These are phyloP conservation scores for Mycocalia duriaeana DNA, from an alignment of 1,284 basidiomycete species.

Conservation along the genomic window DNA sequence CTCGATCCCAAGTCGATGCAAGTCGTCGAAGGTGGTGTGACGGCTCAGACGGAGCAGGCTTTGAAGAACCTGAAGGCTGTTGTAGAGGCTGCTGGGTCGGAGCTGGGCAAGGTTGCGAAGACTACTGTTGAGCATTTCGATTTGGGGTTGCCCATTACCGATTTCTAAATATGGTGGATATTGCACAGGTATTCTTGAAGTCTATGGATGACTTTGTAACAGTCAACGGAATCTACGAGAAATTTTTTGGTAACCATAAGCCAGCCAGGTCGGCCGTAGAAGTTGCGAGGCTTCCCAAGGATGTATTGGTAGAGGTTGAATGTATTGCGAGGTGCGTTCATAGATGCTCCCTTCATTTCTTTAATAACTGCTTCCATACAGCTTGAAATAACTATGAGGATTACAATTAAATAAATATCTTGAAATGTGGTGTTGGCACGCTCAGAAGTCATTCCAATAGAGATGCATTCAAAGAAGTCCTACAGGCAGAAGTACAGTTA, in stretches of 20 bases:
- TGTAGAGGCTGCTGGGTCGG: slow-evolving; percentile 78
- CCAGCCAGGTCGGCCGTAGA: slow-evolving; percentile 90
- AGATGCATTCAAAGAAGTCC: too few relatives aligned
- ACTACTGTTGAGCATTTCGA: slow-evolving; percentile 60
- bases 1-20: slow-evolving; percentile 74
- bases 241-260: slow-evolving; percentile 86
- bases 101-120: slow-evolving; percentile 77
- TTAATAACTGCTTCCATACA: too few relatives aligned
- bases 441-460: too few relatives aligned
- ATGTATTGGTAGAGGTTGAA: slow-evolving; percentile 86
- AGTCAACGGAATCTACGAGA: slow-evolving; percentile 78
- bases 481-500: too few relatives aligned
- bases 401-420: too few relatives aligned
- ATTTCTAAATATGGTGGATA: slow-evolving; percentile 1
- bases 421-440: too few relatives aligned
- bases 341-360: neutral
- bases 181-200: slow-evolving; percentile 80
- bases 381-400: slow-evolving; percentile 24
- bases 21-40: slow-evolving; percentile 76
- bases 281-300: slow-evolving; percentile 50
- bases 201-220: slow-evolving; percentile 86
- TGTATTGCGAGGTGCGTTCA: slow-evolving; percentile 65
- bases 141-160: neutral
- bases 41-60: slow-evolving; percentile 81
- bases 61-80: slow-evolving; percentile 85